Evolutionary conservation across 2,329 filamentous ascomycete genomes (phyloP).

Genomic region (Apiospora arundinis): DNA sequence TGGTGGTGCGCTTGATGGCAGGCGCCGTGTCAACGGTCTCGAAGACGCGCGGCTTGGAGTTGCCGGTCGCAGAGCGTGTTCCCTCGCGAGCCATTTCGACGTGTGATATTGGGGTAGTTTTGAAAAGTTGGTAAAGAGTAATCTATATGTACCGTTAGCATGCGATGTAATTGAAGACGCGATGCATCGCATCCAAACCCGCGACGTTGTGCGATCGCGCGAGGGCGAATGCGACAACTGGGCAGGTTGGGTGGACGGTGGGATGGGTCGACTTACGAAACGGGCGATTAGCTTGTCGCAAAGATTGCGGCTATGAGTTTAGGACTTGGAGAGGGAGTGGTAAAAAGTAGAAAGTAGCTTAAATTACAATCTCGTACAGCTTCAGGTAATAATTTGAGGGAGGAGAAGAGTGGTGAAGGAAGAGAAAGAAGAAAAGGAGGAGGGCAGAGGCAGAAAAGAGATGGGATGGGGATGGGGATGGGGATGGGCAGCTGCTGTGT

Average conservation of each 20-base stretch:
- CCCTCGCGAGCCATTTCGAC: slow-evolving; percentile 55
- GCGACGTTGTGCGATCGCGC: slow-evolving; percentile 34
- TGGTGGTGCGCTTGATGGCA: slow-evolving; percentile 49
- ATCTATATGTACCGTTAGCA: slow-evolving; percentile 33
- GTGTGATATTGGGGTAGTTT: slow-evolving; percentile 22
- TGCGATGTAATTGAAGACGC: slow-evolving; percentile 27
- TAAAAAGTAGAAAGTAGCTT: slow-evolving; percentile 23
- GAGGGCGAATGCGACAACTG: slow-evolving; percentile 40
- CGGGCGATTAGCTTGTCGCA: not conserved
- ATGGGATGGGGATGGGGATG: slow-evolving; percentile 28
- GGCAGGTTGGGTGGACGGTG: slow-evolving; percentile 23
- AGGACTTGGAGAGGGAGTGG: slow-evolving; percentile 24
- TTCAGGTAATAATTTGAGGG: slow-evolving; percentile 25
- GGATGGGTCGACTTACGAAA: slow-evolving; percentile 30
- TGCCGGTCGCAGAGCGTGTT: slow-evolving; percentile 58
- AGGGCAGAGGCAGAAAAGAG: slow-evolving; percentile 23
- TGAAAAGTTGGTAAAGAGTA: slow-evolving; percentile 1
- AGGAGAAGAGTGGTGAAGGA: slow-evolving; percentile 22
- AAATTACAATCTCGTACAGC: slow-evolving; percentile 18
- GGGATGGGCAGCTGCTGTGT: slow-evolving; percentile 21
- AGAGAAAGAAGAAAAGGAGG: slow-evolving; percentile 25
- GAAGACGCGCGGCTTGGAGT: slow-evolving; percentile 60
- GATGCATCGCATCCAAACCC: slow-evolving; percentile 21
- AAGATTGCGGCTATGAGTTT: not conserved
- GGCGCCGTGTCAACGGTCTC: slow-evolving; percentile 54